phyloP scores from a whole-genome alignment of 148 eudicot species.

The Pharnaceum exiguum region DNA sequence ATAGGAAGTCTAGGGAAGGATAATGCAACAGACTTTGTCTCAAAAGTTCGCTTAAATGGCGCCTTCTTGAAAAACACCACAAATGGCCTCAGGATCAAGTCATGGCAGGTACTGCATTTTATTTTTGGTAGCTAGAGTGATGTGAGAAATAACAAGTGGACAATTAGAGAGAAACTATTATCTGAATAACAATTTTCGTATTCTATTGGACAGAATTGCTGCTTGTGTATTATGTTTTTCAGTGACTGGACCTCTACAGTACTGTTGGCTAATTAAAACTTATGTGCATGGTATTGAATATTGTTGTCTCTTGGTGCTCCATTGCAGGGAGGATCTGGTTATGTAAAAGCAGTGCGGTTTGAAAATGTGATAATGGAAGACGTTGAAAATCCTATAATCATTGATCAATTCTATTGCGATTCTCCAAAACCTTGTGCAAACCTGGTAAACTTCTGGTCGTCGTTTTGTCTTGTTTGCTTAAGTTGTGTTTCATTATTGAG shows the following conservation, averaged over 20 bases:
- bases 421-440: slow-evolving; percentile 61
- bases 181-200: too few relatives aligned
- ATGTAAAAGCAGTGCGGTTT: slow-evolving; percentile 69
- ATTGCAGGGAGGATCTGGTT: slow-evolving; percentile 89
- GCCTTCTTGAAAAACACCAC: slow-evolving; percentile 67
- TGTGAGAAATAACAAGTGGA: too few relatives aligned
- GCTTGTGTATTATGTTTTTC: too few relatives aligned
- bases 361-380: slow-evolving; percentile 79
- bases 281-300: background rate
- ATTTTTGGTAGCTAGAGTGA: too few relatives aligned
- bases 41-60: slow-evolving; percentile 77
- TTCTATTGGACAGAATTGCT: too few relatives aligned
- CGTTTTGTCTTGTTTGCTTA: too few relatives aligned
- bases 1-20: slow-evolving; percentile 92
- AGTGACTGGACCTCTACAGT: too few relatives aligned
- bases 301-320: background rate
- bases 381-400: slow-evolving; percentile 82
- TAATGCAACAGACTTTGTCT: slow-evolving; percentile 77
- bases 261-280: slow-evolving; percentile 7
- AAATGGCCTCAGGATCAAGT: slow-evolving; percentile 91
- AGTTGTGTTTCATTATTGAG: too few relatives aligned
- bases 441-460: too few relatives aligned
- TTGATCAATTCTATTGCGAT: slow-evolving; percentile 94
- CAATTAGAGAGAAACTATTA: too few relatives aligned
- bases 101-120: slow-evolving; percentile 99